A percentile compares a stretch with the other conserved stretches of the same genome.
Evolutionary conservation across 108 stramenopile species (phyloP).

Genomic region (Conticribra guillardii): DNA sequence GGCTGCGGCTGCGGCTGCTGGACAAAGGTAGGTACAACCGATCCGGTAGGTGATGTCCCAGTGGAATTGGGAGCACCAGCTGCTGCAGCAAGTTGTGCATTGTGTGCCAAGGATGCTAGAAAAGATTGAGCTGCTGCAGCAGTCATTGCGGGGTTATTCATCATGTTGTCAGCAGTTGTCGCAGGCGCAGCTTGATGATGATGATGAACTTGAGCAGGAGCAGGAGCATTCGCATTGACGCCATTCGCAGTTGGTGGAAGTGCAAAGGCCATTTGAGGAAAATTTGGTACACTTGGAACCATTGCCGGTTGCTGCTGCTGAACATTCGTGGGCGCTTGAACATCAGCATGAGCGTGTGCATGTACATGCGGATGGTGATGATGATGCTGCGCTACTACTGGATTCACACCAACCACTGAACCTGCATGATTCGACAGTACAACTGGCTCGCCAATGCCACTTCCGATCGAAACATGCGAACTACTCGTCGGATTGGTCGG

Average conservation of each 20-base stretch:
- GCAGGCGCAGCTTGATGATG: constrained; percentile 1
- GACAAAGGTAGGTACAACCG: not conserved
- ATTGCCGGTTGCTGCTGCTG: not conserved
- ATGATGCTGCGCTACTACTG: not conserved
- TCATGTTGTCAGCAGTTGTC: not conserved
- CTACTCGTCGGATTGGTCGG: no score
- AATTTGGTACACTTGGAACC: not conserved
- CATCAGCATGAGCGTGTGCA: no score
- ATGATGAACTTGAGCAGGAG: not conserved
- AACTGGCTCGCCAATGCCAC: not conserved
- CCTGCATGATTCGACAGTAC: not conserved
- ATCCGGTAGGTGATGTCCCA: constrained; percentile 1
- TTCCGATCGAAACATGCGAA: not conserved
- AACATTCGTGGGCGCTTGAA: no score
- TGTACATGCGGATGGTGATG: not conserved
- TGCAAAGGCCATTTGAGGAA: not conserved
- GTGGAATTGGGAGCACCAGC: constrained; percentile 6
- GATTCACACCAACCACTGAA: not conserved
- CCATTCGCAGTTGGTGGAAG: not conserved
- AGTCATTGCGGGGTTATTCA: not conserved
- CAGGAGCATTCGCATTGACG: not conserved
- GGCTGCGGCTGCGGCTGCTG: constrained; percentile 1
- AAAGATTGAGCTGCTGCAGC: not conserved
- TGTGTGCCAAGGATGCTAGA: constrained; percentile 16
- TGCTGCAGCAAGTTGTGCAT: constrained; percentile 32